Evolutionary conservation across 1,284 basidiomycete genomes (phyloP).

Genomic region (Naganishia albida): DNA sequence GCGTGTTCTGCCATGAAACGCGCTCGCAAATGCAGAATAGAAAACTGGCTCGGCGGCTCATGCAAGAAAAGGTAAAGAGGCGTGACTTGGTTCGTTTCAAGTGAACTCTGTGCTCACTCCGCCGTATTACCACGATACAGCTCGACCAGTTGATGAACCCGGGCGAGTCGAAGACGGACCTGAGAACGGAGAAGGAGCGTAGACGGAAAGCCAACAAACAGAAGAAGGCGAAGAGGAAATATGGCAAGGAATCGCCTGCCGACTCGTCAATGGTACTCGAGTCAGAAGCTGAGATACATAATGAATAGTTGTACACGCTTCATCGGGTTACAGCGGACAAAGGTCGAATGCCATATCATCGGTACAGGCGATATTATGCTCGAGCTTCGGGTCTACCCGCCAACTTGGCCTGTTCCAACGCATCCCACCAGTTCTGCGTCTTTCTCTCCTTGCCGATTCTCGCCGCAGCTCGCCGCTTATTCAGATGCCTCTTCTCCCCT

Average conservation of each 20-base stretch:
- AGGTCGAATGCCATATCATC: background rate
- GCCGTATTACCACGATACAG: background rate
- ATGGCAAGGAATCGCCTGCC: slow-evolving; percentile 9
- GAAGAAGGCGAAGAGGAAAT: slow-evolving; percentile 51
- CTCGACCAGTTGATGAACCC: slow-evolving; percentile 38
- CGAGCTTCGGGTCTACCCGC: slow-evolving; percentile 36
- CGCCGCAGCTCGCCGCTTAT: slow-evolving; percentile 56
- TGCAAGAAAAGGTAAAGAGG: slow-evolving; percentile 49
- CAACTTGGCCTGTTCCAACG: slow-evolving; percentile 42
- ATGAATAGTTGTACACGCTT: background rate
- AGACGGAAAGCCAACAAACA: slow-evolving; percentile 48
- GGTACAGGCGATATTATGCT: background rate
- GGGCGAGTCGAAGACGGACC: slow-evolving; percentile 45
- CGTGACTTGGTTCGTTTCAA: slow-evolving; percentile 39
- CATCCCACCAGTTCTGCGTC: slow-evolving; percentile 42
- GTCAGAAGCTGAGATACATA: background rate
- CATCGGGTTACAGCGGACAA: background rate
- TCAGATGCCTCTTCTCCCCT: slow-evolving; percentile 35
- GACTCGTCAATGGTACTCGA: background rate
- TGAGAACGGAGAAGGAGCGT: slow-evolving; percentile 51
- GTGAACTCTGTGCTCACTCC: slow-evolving; percentile 5
- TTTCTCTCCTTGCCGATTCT: slow-evolving; percentile 62
- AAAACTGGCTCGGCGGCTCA: slow-evolving; percentile 49
- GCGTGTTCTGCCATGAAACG: slow-evolving; percentile 55
- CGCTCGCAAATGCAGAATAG: slow-evolving; percentile 54